Evolutionary conservation across 768 basidiomycete species (phyloP).

Genomic region (Pleurotus ostreatus): DNA sequence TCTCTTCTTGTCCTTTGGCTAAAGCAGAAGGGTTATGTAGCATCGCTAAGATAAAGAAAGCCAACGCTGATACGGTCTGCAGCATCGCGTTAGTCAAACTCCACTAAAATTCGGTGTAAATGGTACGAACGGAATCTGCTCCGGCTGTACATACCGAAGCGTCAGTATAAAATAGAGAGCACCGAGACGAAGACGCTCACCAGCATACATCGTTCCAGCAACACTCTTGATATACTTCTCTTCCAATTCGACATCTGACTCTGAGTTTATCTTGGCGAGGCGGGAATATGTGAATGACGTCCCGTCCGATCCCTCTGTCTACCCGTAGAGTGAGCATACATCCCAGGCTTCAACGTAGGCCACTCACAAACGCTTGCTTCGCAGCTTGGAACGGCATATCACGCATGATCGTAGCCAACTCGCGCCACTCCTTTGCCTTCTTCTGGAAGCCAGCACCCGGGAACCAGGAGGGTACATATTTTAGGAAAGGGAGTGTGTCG

Average conservation of each 20-base stretch:
- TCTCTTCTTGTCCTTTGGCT: slow-evolving; percentile 24
- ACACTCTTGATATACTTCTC: slow-evolving; percentile 18
- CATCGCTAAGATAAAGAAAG: slow-evolving; percentile 25
- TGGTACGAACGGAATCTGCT: slow-evolving; percentile 23
- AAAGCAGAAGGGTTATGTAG: slow-evolving; percentile 23
- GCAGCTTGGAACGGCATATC: slow-evolving; percentile 30
- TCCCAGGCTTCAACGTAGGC: not conserved
- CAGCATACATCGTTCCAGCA: slow-evolving; percentile 23
- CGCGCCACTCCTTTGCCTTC: slow-evolving; percentile 43
- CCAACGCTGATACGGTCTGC: slow-evolving; percentile 22
- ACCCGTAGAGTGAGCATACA: slow-evolving; percentile 8
- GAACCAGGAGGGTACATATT: slow-evolving; percentile 50
- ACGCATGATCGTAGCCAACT: slow-evolving; percentile 29
- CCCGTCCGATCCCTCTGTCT: slow-evolving; percentile 12
- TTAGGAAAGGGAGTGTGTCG: slow-evolving; percentile 28
- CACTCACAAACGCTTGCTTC: slow-evolving; percentile 21
- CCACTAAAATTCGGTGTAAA: not conserved
- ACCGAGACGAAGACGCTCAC: slow-evolving; percentile 9
- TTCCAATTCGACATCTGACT: slow-evolving; percentile 11
- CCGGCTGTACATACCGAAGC: slow-evolving; percentile 15
- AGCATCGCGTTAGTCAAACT: not conserved
- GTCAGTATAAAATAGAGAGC: not conserved
- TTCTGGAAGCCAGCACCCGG: slow-evolving; percentile 59
- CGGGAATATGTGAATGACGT: slow-evolving; percentile 19
- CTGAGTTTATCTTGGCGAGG: slow-evolving; percentile 15